phyloP scores from a whole-genome alignment of 768 basidiomycete genomes.

The Russula compacta region DNA sequence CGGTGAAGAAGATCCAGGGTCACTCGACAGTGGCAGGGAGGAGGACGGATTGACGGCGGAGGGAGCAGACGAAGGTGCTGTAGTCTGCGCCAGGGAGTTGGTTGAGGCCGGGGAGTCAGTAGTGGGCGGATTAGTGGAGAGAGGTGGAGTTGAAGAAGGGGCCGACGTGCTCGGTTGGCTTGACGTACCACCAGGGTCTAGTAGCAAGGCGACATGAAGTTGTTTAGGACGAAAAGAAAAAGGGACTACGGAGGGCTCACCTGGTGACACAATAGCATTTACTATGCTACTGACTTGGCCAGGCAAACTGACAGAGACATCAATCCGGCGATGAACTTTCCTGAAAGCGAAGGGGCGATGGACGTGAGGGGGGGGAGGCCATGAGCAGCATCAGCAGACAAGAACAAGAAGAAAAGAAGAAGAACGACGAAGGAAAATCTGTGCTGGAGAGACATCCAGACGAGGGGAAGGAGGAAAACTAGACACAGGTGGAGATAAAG shows the following conservation, averaged over 20 bases:
- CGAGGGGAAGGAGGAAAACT: background rate
- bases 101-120: background rate
- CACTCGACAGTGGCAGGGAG: background rate
- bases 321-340: background rate
- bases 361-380: background rate
- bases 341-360: background rate
- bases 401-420: conserved; percentile 3
- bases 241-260: background rate
- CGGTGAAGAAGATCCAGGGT: background rate
- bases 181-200: background rate
- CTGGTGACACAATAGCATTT: background rate
- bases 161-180: background rate
- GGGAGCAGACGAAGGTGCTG: background rate
- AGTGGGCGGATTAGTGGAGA: background rate
- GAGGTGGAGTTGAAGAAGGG: background rate
- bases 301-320: background rate
- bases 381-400: conserved; percentile 1
- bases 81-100: background rate
- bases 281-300: background rate
- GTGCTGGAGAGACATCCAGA: background rate
- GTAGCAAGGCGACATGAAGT: background rate
- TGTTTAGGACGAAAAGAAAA: background rate
- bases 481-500: background rate
- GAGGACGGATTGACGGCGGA: background rate
- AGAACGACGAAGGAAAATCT: background rate